Base-by-base conservation (phyloP, 169 alveolate species). In the Eimeria acervulina region DNA sequence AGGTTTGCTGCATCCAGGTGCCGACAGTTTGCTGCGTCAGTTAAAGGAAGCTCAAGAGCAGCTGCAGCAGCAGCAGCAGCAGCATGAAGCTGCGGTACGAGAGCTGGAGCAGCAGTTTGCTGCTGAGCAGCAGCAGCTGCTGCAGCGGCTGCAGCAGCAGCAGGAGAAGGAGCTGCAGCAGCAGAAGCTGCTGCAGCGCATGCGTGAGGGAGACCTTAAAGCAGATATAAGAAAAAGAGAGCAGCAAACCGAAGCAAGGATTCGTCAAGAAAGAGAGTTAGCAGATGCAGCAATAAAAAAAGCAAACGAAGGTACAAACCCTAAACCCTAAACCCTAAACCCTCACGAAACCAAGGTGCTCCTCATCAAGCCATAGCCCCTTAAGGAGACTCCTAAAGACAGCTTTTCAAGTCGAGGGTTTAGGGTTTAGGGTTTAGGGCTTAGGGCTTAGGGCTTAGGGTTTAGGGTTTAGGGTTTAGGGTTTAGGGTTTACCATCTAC, bases 31-130 rank as follows among this genome's bases (percentile, higher is more conserved):
- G 23, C 33, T 15, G 33, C 10, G 33, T 12, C 63, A 78, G 42
- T 6, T 78, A n/a, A 55, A 47, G 38, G 88, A 47, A 19, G 51
- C 42, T 13, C 55, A 28, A 2, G 61, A 47, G 31, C 66, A 36
- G 63, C 66, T 78, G 88, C 88, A 78, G 88, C 88, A 42, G 63
- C 88, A 78, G 55, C 55, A 47, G 55, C 55, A 47, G 55, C 55
- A 47, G 55, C 55, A 47, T 12, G 55, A 47, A 12, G 12, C 55
- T 47, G 55, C 55, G 12, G 5, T 47, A 47, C 55, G 55, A 12
- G 19, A 47, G 55, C 55, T 7, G 55, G 19, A 47, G 55, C 55
- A 47, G 12, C 55, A 47, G 12, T 47, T 47, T 47, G 55, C 55
- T 47, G 55, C 55, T 7, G 55, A 47, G 55, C 55, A 47, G 55